Evolutionary conservation across 257 asterid genomes (phyloP).

Genomic region (Gentiana dahurica): DNA sequence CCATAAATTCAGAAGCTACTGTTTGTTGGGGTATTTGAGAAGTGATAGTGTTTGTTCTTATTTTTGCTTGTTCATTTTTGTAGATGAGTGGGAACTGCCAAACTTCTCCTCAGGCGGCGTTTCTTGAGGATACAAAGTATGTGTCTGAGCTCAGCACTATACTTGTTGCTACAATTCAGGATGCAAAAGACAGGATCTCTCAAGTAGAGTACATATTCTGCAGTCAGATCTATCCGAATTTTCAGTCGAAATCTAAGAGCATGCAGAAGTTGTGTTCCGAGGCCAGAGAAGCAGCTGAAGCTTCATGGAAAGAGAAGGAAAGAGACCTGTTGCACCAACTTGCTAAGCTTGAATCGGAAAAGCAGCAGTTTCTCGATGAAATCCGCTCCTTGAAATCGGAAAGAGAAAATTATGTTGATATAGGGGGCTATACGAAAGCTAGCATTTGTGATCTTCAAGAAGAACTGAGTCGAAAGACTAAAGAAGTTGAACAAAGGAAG

Average conservation of each 20-base stretch:
- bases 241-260: constrained; percentile 36
- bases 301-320: constrained; percentile 51
- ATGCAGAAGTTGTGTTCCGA: constrained; percentile 48
- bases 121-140: constrained; percentile 36
- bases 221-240: constrained; percentile 60
- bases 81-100: constrained; percentile 45
- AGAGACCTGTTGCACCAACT: constrained; percentile 43
- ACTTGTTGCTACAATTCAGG: constrained; percentile 78
- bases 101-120: constrained; percentile 29
- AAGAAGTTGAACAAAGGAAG: constrained; percentile 28
- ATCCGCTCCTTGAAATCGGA: constrained; percentile 42
- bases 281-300: constrained; percentile 62
- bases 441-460: constrained; percentile 33
- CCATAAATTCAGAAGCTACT: no score
- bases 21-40: background rate
- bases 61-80: background rate
- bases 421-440: constrained; percentile 33
- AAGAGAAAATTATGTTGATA: constrained; percentile 26
- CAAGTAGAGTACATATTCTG: constrained; percentile 86
- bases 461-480: constrained; percentile 36
- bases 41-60: background rate
- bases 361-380: constrained; percentile 47
- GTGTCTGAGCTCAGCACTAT: constrained; percentile 72
- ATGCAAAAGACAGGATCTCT: constrained; percentile 81
- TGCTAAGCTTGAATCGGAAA: constrained; percentile 42